Evolutionary conservation across 2,329 filamentous ascomycete species (phyloP).

Genomic region (Botrytis sinoallii): DNA sequence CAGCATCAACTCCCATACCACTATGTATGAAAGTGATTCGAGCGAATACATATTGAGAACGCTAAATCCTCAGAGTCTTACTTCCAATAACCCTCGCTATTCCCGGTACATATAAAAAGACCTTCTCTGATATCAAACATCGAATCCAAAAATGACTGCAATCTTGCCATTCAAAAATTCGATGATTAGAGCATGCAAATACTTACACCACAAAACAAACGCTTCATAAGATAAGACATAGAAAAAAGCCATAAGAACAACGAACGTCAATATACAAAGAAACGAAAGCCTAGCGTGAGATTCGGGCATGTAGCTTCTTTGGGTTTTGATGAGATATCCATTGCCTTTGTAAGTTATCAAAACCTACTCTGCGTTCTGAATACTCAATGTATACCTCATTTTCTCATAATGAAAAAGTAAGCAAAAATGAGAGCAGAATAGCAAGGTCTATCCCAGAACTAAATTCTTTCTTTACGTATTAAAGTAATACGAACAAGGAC

Average conservation of each 20-base stretch:
- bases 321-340: too few relatives aligned
- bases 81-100: not conserved
- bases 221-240: fast-evolving
- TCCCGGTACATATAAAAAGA: not conserved
- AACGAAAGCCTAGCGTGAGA: too few relatives aligned
- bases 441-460: not conserved
- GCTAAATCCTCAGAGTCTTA: not conserved
- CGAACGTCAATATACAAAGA: not conserved
- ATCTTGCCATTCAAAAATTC: not conserved
- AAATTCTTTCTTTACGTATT: not conserved
- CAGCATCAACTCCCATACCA: fast-evolving
- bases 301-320: too few relatives aligned
- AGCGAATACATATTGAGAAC: not conserved
- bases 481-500: not conserved
- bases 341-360: too few relatives aligned
- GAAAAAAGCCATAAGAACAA: not conserved
- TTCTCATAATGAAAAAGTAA: too few relatives aligned
- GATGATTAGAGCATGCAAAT: not conserved
- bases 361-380: too few relatives aligned
- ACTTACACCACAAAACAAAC: not conserved
- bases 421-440: fast-evolving
- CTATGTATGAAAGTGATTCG: too few relatives aligned
- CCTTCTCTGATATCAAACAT: not conserved
- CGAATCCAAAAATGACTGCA: not conserved
- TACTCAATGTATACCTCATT: too few relatives aligned